A percentile compares a stretch with the other conserved stretches of the same genome.
phyloP scores from a whole-genome alignment of 2,329 filamentous ascomycete genomes.

The Aspergillus japonicus region DNA sequence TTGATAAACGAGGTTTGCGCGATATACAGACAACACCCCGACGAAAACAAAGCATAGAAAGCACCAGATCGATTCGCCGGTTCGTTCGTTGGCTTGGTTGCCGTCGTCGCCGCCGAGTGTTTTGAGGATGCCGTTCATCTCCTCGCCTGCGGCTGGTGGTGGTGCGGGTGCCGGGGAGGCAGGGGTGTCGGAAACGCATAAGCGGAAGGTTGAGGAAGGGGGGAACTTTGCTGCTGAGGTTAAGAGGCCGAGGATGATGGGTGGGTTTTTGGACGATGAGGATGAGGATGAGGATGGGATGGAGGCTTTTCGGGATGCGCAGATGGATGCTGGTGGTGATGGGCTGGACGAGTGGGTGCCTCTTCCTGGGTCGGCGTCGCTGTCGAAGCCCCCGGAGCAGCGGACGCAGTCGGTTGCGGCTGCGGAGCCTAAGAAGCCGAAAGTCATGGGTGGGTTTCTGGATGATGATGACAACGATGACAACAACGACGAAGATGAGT shows the following conservation, averaged over 20 bases:
- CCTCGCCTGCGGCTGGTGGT: constrained; percentile 36
- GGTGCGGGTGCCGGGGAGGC: background rate
- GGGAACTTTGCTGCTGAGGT: background rate
- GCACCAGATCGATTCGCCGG: constrained; percentile 12
- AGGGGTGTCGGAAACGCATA: constrained; percentile 34
- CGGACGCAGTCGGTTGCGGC: constrained; percentile 34
- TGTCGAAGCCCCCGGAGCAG: background rate
- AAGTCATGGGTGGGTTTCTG: constrained; percentile 43
- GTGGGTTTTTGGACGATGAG: background rate
- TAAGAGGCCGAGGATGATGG: background rate
- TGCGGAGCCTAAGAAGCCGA: constrained; percentile 40
- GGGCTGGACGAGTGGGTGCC: constrained; percentile 20
- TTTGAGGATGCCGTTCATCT: constrained; percentile 42
- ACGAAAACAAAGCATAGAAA: constrained; percentile 30
- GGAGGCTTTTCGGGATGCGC: background rate
- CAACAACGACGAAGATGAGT: constrained; percentile 26
- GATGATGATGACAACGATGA: constrained; percentile 45
- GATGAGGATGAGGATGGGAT: background rate
- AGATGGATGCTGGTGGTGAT: background rate
- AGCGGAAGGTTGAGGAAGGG: constrained; percentile 40
- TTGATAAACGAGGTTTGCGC: constrained; percentile 1
- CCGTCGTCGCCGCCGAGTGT: constrained; percentile 35
- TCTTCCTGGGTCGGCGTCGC: background rate
- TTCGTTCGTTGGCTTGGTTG: constrained; percentile 16
- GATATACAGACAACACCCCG: constrained; percentile 39